Evolutionary conservation across 2,329 filamentous ascomycete species (phyloP).

Genomic region (Alternaria solani): DNA sequence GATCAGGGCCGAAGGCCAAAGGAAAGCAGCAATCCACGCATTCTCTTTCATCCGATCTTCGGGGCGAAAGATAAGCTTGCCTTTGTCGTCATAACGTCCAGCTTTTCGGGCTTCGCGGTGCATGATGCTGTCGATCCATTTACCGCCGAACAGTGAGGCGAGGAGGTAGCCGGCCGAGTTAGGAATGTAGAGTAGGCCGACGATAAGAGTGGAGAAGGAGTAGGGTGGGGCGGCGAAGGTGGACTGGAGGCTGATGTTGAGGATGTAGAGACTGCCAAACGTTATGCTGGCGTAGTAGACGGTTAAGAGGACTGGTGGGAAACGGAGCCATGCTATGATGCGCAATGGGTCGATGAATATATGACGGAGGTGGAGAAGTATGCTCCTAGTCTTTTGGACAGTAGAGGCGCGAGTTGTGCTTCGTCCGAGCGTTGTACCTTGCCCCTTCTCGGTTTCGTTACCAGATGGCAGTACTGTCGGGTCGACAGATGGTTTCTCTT

Average conservation of each 20-base stretch:
- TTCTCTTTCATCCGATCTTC: slow-evolving; percentile 55
- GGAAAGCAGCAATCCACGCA: slow-evolving; percentile 48
- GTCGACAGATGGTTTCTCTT: slow-evolving; percentile 15
- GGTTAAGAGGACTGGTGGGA: slow-evolving; percentile 49
- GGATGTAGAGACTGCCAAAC: slow-evolving; percentile 51
- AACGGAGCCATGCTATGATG: slow-evolving; percentile 50
- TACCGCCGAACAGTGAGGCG: slow-evolving; percentile 47
- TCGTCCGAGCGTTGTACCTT: slow-evolving; percentile 30
- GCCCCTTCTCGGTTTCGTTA: slow-evolving; percentile 15
- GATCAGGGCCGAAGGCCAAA: slow-evolving; percentile 49
- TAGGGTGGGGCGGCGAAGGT: slow-evolving; percentile 48
- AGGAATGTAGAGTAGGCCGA: slow-evolving; percentile 52
- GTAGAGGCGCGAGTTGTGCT: slow-evolving; percentile 48
- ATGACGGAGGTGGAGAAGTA: slow-evolving; percentile 39
- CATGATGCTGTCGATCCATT: slow-evolving; percentile 54
- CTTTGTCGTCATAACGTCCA: slow-evolving; percentile 46
- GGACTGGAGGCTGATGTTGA: slow-evolving; percentile 51
- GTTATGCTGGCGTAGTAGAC: slow-evolving; percentile 53
- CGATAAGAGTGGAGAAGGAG: slow-evolving; percentile 45
- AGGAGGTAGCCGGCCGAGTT: slow-evolving; percentile 49
- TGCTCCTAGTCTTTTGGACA: slow-evolving; percentile 41
- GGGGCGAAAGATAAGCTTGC: slow-evolving; percentile 46
- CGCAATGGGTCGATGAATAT: slow-evolving; percentile 52
- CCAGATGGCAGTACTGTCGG: background rate
- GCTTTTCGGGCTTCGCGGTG: slow-evolving; percentile 49